These are phyloP conservation scores for Verbena officinalis DNA, from an alignment of 257 asterid species.

Conservation along the genomic window DNA sequence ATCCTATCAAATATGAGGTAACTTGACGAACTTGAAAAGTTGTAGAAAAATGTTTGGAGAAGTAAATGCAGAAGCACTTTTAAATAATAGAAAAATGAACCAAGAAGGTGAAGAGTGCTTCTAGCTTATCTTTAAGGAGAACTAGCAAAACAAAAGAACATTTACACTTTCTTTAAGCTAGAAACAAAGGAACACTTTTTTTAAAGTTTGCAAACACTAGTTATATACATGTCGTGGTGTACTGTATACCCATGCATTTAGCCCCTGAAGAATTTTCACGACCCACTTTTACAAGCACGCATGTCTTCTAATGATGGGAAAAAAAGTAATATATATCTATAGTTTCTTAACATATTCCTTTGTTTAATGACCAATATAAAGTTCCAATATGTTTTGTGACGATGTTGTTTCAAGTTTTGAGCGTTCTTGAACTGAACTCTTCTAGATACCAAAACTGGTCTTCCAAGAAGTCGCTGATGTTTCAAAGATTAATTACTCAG, in stretches of 20 bases:
- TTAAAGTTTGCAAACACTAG: no score
- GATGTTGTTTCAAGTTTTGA: conserved; percentile 21
- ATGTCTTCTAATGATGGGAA: neutral
- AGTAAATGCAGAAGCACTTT: no score
- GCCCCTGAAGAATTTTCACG: neutral
- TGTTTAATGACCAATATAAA: conserved; percentile 17
- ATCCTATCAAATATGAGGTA: conserved; percentile 88
- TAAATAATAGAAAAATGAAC: no score
- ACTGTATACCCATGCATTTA: no score
- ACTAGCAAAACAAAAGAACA: no score
- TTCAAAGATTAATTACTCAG: conserved; percentile 39
- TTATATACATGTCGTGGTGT: no score
- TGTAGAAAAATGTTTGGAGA: no score
- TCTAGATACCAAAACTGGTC: conserved; percentile 86
- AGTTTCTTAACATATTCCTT: conserved; percentile 3
- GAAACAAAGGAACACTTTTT: no score
- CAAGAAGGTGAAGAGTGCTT: no score
- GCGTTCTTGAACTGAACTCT: conserved; percentile 28
- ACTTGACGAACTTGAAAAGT: conserved; percentile 22
- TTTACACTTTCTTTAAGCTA: no score
- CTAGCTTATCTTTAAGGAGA: no score
- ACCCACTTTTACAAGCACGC: neutral
- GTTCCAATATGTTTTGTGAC: conserved; percentile 12
- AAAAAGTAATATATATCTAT: neutral
- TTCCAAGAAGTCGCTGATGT: conserved; percentile 56